Evolutionary conservation across 176 grass and related monocot species (phyloP).

Genomic region (Hordeum marinum): DNA sequence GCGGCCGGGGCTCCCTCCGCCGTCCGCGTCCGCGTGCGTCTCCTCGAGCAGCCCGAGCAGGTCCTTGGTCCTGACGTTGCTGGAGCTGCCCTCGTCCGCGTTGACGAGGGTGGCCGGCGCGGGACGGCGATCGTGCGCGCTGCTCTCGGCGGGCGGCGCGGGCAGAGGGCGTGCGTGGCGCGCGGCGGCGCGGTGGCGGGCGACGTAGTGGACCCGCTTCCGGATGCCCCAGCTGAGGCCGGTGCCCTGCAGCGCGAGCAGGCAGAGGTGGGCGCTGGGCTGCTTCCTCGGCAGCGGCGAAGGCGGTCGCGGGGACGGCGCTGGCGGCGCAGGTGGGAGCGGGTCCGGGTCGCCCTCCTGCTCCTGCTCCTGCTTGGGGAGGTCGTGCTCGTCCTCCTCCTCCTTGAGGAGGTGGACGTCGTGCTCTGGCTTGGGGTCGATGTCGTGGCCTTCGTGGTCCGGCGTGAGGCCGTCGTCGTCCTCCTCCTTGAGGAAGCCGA

Average conservation of each 20-base stretch:
- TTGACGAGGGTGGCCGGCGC: neutral
- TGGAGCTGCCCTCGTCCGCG: neutral
- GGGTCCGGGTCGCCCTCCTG: neutral
- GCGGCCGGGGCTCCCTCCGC: neutral
- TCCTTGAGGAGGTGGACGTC: no score
- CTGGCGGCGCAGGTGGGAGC: neutral
- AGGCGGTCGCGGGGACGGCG: neutral
- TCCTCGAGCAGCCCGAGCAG: neutral
- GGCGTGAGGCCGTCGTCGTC: no score
- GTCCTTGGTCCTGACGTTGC: conserved; percentile 7
- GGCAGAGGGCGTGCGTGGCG: neutral
- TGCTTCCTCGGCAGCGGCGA: neutral
- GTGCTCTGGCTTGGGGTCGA: no score
- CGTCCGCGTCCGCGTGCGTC: neutral
- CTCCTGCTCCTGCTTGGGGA: no score
- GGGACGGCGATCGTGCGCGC: no score
- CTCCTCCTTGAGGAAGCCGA: no score
- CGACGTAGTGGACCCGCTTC: conserved; percentile 38
- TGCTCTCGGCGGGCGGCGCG: neutral
- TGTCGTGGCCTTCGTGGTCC: no score
- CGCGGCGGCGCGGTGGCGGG: neutral
- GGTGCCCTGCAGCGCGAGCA: conserved; percentile 28
- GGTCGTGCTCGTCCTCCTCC: no score
- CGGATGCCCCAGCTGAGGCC: conserved; percentile 48
- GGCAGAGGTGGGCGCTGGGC: neutral